Conservation (phyloP, 768 basidiomycete species). For the Terana coerulea region DNA sequence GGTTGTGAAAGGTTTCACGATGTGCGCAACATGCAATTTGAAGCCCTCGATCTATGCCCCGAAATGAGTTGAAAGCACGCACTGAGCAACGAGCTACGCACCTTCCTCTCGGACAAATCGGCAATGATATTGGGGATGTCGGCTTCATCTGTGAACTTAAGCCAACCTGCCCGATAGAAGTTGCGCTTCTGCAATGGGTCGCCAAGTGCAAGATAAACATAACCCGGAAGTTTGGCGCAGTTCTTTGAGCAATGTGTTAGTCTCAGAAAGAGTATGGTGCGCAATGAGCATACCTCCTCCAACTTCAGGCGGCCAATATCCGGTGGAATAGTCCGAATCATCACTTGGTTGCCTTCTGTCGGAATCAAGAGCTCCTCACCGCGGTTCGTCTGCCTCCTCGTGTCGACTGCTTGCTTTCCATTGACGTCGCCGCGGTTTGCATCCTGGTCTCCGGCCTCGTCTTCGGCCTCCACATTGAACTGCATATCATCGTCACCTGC, state of each 20-base stretch:
- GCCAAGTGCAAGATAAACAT: conserved; percentile 83
- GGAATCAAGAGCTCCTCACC: conserved; percentile 60
- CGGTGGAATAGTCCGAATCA: conserved; percentile 93
- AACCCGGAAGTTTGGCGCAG: conserved; percentile 74
- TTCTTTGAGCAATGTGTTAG: conserved; percentile 43
- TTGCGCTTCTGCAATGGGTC: conserved; percentile 92
- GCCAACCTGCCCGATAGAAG: conserved; percentile 94
- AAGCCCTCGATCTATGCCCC: conserved; percentile 86
- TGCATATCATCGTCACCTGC: conserved; percentile 70
- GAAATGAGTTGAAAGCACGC: neutral
- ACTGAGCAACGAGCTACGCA: conserved; percentile 26
- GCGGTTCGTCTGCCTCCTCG: conserved; percentile 48
- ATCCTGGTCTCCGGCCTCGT: conserved; percentile 63
- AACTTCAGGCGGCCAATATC: conserved; percentile 87
- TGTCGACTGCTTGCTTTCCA: conserved; percentile 52
- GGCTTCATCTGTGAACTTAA: conserved; percentile 79
- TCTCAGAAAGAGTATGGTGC: conserved; percentile 9
- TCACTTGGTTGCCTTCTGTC: conserved; percentile 85
- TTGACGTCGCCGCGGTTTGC: conserved; percentile 25
- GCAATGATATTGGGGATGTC: conserved; percentile 73
- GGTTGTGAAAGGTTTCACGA: conserved; percentile 71
- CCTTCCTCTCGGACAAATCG: conserved; percentile 84
- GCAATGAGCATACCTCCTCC: conserved; percentile 62
- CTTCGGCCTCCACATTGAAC: conserved; percentile 68
- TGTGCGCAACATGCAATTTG: conserved; percentile 87